Evolutionary conservation across 257 asterid genomes (phyloP).

Genomic region (Solanum virginianum): DNA sequence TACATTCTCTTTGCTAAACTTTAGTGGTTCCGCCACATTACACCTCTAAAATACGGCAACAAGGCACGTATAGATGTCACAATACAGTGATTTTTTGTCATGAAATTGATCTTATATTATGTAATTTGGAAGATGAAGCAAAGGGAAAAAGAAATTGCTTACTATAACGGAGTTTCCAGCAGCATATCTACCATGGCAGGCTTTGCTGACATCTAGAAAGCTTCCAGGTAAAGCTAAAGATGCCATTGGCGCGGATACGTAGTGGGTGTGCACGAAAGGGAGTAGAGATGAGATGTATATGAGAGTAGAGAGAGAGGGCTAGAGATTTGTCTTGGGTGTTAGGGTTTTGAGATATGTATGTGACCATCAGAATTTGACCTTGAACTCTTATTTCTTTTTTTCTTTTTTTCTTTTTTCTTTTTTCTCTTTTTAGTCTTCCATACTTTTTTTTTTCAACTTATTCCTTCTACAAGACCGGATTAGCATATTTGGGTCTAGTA

Average conservation of each 20-base stretch:
- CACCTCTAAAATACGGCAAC: conserved; percentile 33
- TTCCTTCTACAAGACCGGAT: no score
- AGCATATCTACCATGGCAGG: neutral
- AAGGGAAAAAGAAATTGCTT: neutral
- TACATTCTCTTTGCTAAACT: conserved; percentile 44
- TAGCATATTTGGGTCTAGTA: no score
- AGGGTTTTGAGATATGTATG: neutral
- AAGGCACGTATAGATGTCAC: neutral
- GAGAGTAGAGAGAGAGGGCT: neutral
- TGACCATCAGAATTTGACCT: neutral
- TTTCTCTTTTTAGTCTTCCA: no score
- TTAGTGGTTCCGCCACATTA: conserved; percentile 50
- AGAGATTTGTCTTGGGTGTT: neutral
- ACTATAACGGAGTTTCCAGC: neutral
- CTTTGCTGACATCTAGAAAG: neutral
- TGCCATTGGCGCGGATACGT: neutral
- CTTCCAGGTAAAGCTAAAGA: neutral
- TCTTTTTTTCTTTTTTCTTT: no score
- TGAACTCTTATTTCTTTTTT: no score
- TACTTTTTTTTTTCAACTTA: no score
- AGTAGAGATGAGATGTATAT: neutral
- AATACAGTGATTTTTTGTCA: neutral
- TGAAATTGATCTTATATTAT: neutral
- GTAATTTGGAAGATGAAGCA: neutral
- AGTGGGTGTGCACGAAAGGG: neutral